Percentiles rank a stretch among this genome's conserved stretches.
These are phyloP conservation scores for Candida patagonica DNA, from an alignment of 805 yeast genomes.

Conservation along the genomic window DNA sequence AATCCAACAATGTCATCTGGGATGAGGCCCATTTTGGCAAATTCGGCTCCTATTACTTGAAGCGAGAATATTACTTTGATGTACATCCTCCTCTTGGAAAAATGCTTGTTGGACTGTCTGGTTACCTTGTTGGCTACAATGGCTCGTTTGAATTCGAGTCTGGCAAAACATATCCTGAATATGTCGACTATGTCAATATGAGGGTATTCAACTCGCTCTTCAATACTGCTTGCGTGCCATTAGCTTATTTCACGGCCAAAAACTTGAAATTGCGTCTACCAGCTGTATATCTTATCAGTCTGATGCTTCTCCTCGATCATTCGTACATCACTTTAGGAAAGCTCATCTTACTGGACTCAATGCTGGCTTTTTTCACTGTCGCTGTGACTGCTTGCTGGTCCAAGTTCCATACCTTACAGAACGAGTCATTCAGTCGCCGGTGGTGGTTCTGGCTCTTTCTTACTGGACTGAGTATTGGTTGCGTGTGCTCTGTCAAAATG, in stretches of 20 bases:
- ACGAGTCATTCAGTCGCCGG: constrained; percentile 55
- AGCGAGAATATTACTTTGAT: constrained; percentile 86
- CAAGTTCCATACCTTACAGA: constrained; percentile 54
- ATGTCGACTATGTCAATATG: constrained; percentile 71
- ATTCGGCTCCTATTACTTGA: constrained; percentile 84
- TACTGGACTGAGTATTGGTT: constrained; percentile 82
- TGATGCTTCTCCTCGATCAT: constrained; percentile 67
- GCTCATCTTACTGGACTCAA: constrained; percentile 85
- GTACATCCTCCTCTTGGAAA: constrained; percentile 98
- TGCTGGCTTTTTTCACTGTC: constrained; percentile 80
- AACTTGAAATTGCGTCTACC: constrained; percentile 62
- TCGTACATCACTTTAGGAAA: constrained; percentile 80
- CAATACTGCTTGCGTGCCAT: constrained; percentile 76
- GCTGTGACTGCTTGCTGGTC: constrained; percentile 68
- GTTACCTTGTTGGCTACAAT: constrained; percentile 76
- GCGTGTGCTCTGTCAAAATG: constrained; percentile 90
- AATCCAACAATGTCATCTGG: constrained; percentile 73
- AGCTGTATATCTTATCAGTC: constrained; percentile 67
- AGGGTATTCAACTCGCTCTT: constrained; percentile 79
- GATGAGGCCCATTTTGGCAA: constrained; percentile 98
- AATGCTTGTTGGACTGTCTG: constrained; percentile 82
- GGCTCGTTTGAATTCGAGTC: constrained; percentile 88
- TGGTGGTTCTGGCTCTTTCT: constrained; percentile 93
- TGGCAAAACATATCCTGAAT: constrained; percentile 66
- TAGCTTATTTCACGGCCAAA: constrained; percentile 75